phyloP scores from a whole-genome alignment of 2,329 filamentous ascomycete genomes.

The Claviceps pusilla region DNA sequence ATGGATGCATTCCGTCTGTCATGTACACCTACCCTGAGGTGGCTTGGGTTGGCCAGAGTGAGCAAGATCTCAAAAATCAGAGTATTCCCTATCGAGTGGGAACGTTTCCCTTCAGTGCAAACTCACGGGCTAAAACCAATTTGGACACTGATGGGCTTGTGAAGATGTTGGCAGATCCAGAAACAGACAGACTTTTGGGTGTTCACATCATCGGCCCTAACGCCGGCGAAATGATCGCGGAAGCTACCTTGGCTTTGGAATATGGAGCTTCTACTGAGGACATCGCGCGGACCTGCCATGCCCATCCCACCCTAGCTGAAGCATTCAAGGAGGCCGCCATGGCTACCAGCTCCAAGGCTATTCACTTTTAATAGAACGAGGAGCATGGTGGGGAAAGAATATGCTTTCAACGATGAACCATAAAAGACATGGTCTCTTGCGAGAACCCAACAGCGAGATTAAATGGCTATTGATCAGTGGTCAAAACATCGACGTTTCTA shows the following conservation, averaged over 20 bases:
- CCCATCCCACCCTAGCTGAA: slow-evolving; percentile 88
- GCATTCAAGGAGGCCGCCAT: slow-evolving; percentile 99
- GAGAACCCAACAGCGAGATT: not conserved
- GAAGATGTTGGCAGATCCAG: slow-evolving; percentile 90
- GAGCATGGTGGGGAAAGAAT: not conserved
- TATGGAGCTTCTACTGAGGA: slow-evolving; percentile 94
- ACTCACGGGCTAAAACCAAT: slow-evolving; percentile 98
- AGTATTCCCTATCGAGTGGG: slow-evolving; percentile 87
- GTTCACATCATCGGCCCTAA: slow-evolving; percentile 94
- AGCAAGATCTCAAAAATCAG: slow-evolving; percentile 83
- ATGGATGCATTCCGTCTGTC: slow-evolving; percentile 89
- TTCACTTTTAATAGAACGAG: slow-evolving; percentile 58
- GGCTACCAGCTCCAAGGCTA: slow-evolving; percentile 88
- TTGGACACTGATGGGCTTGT: slow-evolving; percentile 89
- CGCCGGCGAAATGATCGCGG: slow-evolving; percentile 98
- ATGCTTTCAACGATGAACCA: not conserved
- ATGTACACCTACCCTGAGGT: slow-evolving; percentile 99
- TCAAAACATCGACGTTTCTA: not conserved
- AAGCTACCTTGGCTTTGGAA: slow-evolving; percentile 86
- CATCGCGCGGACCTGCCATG: slow-evolving; percentile 86
- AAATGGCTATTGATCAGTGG: not conserved
- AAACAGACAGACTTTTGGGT: slow-evolving; percentile 90
- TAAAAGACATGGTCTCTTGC: not conserved
- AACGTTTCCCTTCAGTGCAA: slow-evolving; percentile 93
- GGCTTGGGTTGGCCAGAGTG: slow-evolving; percentile 95